Conservation (phyloP, 139 green algal species). For the Yamagishiella unicocca region DNA sequence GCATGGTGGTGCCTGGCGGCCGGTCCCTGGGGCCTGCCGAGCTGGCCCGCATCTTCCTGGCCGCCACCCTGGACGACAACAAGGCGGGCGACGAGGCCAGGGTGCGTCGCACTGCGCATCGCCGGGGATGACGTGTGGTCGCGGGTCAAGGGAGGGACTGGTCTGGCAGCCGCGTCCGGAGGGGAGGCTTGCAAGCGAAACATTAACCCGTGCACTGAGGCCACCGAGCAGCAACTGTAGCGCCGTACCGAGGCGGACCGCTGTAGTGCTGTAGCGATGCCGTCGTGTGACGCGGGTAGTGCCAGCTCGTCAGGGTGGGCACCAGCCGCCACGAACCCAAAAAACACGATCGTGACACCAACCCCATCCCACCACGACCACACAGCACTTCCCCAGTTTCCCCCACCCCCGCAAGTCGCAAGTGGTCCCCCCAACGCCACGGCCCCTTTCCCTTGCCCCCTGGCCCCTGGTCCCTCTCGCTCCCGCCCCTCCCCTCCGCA, state of each 20-base stretch:
- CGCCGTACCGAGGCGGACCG: too few relatives aligned
- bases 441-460: background rate
- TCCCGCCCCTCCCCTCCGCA: background rate
- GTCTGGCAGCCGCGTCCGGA: background rate
- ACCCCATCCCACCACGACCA: too few relatives aligned
- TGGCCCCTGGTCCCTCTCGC: background rate
- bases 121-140: background rate
- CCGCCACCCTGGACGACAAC: conserved; percentile 46
- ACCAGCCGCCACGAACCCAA: too few relatives aligned
- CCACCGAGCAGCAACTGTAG: too few relatives aligned
- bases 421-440: background rate
- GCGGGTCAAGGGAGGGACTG: background rate
- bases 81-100: conserved; percentile 16
- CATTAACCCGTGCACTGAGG: background rate
- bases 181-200: background rate
- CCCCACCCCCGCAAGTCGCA: background rate
- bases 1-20: conserved; percentile 32
- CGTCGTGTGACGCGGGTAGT: too few relatives aligned
- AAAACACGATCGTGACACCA: too few relatives aligned
- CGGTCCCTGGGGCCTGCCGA: conserved; percentile 60
- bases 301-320: too few relatives aligned
- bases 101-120: background rate
- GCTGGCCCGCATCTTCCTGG: conserved; percentile 75
- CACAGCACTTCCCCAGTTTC: too few relatives aligned
- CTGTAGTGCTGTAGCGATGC: too few relatives aligned